phyloP scores from a whole-genome alignment of 148 eudicot species.

The Cornus kousa region DNA sequence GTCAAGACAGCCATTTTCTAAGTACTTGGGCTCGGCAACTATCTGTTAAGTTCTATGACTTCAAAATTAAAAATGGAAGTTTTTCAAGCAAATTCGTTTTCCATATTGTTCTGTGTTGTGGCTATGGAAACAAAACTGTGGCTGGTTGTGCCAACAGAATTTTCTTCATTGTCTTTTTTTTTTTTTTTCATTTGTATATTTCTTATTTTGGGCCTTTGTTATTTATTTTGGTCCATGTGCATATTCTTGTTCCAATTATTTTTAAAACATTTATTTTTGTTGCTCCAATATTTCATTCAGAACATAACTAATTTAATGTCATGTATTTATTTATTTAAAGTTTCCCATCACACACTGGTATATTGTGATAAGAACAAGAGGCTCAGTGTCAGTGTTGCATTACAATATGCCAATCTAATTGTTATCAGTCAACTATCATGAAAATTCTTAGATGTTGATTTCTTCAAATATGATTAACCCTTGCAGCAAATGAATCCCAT shows the following conservation, averaged over 20 bases:
- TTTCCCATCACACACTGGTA: not conserved
- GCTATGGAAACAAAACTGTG: too few relatives aligned
- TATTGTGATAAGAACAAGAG: not conserved
- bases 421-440: too few relatives aligned
- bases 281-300: too few relatives aligned
- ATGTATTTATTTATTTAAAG: not conserved
- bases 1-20: too few relatives aligned
- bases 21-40: too few relatives aligned
- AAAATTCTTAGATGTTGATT: too few relatives aligned
- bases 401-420: not conserved
- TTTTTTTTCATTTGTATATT: not conserved
- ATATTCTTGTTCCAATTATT: not conserved
- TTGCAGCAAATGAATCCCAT: too few relatives aligned
- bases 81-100: not conserved
- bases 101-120: not conserved
- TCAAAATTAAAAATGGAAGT: too few relatives aligned
- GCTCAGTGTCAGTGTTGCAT: not conserved
- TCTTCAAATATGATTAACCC: too few relatives aligned
- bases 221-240: not conserved
- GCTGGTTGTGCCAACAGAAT: too few relatives aligned
- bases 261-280: not conserved
- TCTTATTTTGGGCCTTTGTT: not conserved
- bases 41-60: not conserved
- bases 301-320: not conserved
- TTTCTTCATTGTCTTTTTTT: too few relatives aligned